Evolutionary conservation across 768 basidiomycete species (phyloP), one percentile per base, ranked within the genome.

Genomic region (Gymnopilus dilepis): DNA sequence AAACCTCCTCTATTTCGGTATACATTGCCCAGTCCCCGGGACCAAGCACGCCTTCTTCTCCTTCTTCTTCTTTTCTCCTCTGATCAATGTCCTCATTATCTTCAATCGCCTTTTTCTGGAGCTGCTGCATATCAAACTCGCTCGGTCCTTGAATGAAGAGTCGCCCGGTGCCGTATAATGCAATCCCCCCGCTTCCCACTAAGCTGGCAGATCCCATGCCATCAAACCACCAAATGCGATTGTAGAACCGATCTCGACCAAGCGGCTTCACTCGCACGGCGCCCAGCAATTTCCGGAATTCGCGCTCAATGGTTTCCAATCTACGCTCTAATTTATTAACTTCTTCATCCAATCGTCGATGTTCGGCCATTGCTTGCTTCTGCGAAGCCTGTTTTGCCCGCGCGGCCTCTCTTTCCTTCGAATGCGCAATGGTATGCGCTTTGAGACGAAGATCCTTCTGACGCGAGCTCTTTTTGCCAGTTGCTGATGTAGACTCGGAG

Each of bases 161-260:
- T 55, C 97, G 80, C 5, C 95, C 97, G 19, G 95, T 89, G 9
- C 95, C 94, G 69, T 94, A 97, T 72, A 90, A 84, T 28, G 90
- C 84, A 28, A 87, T 84, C 3, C 91, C 92, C 15, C 92, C 92
- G 64, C 86, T 88, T 40, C 88, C 90, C 59, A 94, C 80, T 55
- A 97, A 76, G 45, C 90, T 88, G 48, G 88, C 89, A 5, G 89
- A 88, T 6, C 97, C 97, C 82, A 95, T 85, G 9, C 97, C 97
- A 75, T 99, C 97, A 72, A 98, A 94, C 97, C 97, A 99, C 97
- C 97, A 99, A 61, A 97, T 82, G 31, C 93, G 87, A 72, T 97
- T 97, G 70, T 92, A 91, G 76, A 98, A 99, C 56, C 97, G 84
- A 72, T 99, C 97, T 64, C 85, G 84, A 13, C 97, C 97, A 53